Evolutionary conservation across 441 rosid species (phyloP), one percentile per base, ranked within the genome.

Genomic region (Erysimum pusillum): DNA sequence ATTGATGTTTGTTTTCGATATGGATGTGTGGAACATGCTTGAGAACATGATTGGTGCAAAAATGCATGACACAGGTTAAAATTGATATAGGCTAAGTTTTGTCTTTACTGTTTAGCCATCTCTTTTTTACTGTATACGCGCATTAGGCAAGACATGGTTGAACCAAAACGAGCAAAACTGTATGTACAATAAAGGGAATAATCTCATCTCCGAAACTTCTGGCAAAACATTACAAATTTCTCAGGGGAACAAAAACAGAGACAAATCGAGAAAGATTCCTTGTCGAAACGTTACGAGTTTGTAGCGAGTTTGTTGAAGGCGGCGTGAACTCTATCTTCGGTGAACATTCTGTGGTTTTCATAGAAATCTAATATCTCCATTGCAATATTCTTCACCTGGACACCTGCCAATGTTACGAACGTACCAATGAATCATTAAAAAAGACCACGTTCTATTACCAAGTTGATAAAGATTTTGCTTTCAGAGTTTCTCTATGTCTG

Each of bases 341-440:
- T 11, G 54, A 76, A 80, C 84, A 71, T 72, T 77, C 81, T 85
- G 64, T 86, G 85, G 80, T 85, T 86, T 75, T 94, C 98, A 54
- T 92, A 94, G 83, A 90, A 94, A 78, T 92, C 95, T 74, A 94
- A 68, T 71, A 94, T 90, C 87, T 92, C 94, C 90, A 90, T 87
- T 10, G 97, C 84, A 28, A 94, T 94, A 77, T 88, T 94, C 76
- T 94, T 94, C 74, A 94, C 97, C n/a, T n/a, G n/a, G n/a, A n/a
- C n/a, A n/a, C n/a, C 98, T 92, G 85, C 67, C 78, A 82, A 71
- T 39, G 38, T 59, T 69, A 44, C 75, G 3, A 31, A 70, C 48
- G 38, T 8, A 63, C 49, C 25, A 0, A 63, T 28, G 51, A 56
- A 53, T 54, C 4, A 45, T 25, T 62, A 20, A 53, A 41, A n/a